Percentiles rank a stretch among this genome's conserved stretches.
phyloP scores from a whole-genome alignment of 768 basidiomycete genomes.

The Cubamyces lactineus region DNA sequence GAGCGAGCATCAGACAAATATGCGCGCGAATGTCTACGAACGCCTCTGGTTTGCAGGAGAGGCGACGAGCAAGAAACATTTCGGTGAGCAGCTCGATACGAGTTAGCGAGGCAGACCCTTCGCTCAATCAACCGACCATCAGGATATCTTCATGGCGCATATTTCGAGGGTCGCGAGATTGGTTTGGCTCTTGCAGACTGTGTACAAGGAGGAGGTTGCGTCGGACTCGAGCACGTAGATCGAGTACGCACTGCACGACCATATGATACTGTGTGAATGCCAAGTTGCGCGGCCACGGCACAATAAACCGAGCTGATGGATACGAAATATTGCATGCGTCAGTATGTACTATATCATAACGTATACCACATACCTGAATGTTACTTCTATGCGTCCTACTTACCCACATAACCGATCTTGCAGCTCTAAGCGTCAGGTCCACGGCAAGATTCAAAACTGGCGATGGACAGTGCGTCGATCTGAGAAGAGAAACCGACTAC shows the following conservation, averaged over 20 bases:
- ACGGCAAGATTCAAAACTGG: too few species aligned
- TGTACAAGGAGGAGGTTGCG: conserved; percentile 35
- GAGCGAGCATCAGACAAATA: conserved; percentile 52
- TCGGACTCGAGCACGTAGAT: conserved; percentile 33
- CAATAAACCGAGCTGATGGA: too few species aligned
- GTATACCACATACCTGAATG: neutral
- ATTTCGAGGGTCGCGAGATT: conserved; percentile 53
- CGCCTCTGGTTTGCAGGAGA: conserved; percentile 69
- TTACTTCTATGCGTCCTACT: neutral
- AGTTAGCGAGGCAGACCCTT: neutral
- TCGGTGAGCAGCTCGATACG: conserved; percentile 47
- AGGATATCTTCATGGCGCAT: conserved; percentile 65
- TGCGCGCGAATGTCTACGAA: conserved; percentile 54
- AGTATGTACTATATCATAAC: neutral
- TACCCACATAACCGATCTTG: too few species aligned
- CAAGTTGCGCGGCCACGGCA: neutral
- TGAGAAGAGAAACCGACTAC: neutral
- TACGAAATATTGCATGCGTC: too few species aligned
- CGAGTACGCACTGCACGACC: conserved; percentile 39
- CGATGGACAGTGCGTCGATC: too few species aligned
- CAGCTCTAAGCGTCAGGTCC: too few species aligned
- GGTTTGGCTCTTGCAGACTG: conserved; percentile 47
- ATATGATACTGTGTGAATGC: conserved; percentile 30
- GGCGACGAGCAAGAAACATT: conserved; percentile 59
- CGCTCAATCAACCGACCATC: neutral